phyloP scores from a whole-genome alignment of 176 grass and related monocot genomes.

The Phragmites australis region DNA sequence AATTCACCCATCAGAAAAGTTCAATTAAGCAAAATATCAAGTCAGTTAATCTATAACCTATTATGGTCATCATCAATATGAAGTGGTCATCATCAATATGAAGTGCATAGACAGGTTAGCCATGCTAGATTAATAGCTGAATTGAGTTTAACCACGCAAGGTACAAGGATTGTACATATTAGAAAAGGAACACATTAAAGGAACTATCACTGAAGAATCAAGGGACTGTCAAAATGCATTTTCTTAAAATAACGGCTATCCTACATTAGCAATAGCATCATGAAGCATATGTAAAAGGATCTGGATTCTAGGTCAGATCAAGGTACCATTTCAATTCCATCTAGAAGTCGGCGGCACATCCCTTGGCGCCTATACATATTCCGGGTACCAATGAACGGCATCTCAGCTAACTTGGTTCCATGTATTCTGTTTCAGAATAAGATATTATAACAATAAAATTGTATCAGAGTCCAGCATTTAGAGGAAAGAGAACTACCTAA shows the following conservation, averaged over 20 bases:
- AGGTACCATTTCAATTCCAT: constrained; percentile 86
- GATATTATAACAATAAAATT: constrained; percentile 32
- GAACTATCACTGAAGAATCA: background rate
- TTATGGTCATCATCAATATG: constrained; percentile 9
- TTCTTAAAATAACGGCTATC: background rate
- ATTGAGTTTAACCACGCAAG: constrained; percentile 10
- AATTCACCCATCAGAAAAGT: constrained; percentile 15
- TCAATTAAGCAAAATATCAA: constrained; percentile 16
- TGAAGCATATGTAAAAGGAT: constrained; percentile 4
- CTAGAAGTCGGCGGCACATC: constrained; percentile 82
- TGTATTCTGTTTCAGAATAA: constrained; percentile 70
- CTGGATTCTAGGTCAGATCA: background rate
- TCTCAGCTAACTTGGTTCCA: constrained; percentile 90
- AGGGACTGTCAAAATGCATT: background rate
- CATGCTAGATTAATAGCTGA: background rate
- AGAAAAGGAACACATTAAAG: constrained; percentile 11
- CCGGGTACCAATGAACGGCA: constrained; percentile 92
- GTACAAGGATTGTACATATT: constrained; percentile 1
- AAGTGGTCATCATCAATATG: constrained; percentile 13
- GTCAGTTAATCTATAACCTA: constrained; percentile 33
- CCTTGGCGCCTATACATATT: constrained; percentile 82
- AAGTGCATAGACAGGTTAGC: constrained; percentile 24
- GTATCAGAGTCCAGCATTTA: constrained; percentile 26
- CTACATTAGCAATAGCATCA: constrained; percentile 21
- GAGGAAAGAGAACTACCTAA: constrained; percentile 7